phyloP scores from a whole-genome alignment of 129 eudicot species.

The Helianthus tuberosus region DNA sequence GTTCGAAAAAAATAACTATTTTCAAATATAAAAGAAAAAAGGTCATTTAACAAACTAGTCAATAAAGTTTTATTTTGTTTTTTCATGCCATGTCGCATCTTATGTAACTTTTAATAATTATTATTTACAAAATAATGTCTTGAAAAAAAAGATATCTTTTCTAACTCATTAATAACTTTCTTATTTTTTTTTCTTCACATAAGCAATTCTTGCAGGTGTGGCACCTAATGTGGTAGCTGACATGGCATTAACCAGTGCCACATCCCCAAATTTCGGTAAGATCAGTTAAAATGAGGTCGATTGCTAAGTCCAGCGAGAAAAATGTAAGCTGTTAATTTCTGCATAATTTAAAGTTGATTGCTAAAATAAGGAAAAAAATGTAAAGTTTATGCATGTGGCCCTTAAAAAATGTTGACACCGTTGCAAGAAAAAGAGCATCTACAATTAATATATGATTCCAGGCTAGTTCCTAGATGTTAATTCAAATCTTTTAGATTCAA shows the following conservation, averaged over 20 bases:
- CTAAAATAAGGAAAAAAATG: background rate
- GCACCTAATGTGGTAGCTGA: background rate
- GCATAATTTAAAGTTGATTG: background rate
- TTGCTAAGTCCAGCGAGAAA: background rate
- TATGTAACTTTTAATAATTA: background rate
- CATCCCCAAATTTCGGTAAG: background rate
- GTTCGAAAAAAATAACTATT: background rate
- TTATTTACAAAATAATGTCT: background rate
- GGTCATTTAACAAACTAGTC: background rate
- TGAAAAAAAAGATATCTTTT: background rate
- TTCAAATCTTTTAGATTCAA: background rate
- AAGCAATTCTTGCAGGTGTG: background rate
- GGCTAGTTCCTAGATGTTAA: background rate
- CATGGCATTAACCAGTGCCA: background rate
- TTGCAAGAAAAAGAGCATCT: constrained; percentile 1
- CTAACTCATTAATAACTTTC: background rate
- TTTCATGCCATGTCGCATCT: background rate
- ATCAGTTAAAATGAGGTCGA: background rate
- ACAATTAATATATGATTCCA: constrained; percentile 5
- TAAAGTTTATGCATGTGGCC: background rate
- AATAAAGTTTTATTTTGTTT: background rate
- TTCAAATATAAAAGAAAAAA: too few relatives aligned
- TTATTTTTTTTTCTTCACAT: background rate
- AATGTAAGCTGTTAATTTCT: background rate
- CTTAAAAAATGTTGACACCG: background rate